phyloP scores from a whole-genome alignment of 1,284 basidiomycete species.

The Ganoderma lucidum region DNA sequence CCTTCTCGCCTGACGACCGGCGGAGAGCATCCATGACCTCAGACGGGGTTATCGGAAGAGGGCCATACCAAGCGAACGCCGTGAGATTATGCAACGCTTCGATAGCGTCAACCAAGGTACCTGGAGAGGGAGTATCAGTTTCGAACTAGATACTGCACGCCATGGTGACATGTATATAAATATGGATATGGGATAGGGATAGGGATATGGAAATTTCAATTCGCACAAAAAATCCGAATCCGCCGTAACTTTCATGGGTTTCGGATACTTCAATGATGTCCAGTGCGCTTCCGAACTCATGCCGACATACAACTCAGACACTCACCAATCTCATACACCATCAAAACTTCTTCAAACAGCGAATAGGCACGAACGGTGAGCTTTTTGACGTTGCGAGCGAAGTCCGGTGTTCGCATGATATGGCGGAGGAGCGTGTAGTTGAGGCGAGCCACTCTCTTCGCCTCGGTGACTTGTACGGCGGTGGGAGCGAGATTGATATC shows the following conservation, averaged over 20 bases:
- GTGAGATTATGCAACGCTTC: constrained; percentile 15
- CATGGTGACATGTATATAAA: no score
- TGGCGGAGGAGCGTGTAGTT: constrained; percentile 18
- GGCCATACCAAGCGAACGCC: constrained; percentile 26
- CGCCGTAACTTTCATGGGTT: no score
- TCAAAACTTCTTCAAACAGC: not conserved
- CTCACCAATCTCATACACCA: constrained; percentile 16
- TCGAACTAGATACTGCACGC: no score
- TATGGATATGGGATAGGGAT: no score
- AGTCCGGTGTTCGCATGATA: constrained; percentile 19
- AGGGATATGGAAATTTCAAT: no score
- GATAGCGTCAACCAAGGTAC: constrained; percentile 15
- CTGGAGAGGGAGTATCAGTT: not conserved
- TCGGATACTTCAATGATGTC: no score
- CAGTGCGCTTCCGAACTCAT: no score
- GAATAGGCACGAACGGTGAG: constrained; percentile 23
- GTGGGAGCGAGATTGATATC: not conserved
- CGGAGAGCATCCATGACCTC: constrained; percentile 20
- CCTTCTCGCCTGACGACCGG: constrained; percentile 1
- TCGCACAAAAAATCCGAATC: no score
- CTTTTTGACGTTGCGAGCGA: constrained; percentile 23
- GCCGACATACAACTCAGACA: not conserved
- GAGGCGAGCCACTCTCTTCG: not conserved
- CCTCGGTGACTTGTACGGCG: not conserved
- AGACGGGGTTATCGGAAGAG: constrained; percentile 4